Evolutionary conservation across 352 stramenopile species (phyloP).

Genomic region (Plasmopara muralis): DNA sequence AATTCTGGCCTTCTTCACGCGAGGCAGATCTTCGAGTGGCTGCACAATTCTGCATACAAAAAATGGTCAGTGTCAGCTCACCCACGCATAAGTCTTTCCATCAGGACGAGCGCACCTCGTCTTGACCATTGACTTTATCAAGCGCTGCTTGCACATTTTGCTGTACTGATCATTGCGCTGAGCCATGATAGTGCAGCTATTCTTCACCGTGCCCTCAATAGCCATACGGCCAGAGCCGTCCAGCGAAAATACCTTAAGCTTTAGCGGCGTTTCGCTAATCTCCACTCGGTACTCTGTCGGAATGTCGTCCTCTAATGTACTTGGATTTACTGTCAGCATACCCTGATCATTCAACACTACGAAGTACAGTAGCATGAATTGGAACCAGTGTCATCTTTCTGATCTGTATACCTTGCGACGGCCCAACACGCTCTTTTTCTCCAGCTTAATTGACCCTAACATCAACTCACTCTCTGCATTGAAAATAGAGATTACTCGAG

Average conservation of each 20-base stretch:
- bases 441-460: slow-evolving; percentile 78
- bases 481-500: background rate
- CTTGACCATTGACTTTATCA: slow-evolving; percentile 86
- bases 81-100: background rate
- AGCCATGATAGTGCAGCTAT: slow-evolving; percentile 81
- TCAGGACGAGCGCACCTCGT: slow-evolving; percentile 29
- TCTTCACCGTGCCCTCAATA: slow-evolving; percentile 81
- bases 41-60: slow-evolving; percentile 52
- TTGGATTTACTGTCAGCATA: slow-evolving; percentile 68
- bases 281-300: slow-evolving; percentile 78
- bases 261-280: slow-evolving; percentile 67
- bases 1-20: slow-evolving; percentile 73
- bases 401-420: slow-evolving; percentile 50
- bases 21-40: slow-evolving; percentile 60
- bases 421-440: slow-evolving; percentile 62
- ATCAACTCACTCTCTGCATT: slow-evolving; percentile 73
- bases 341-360: slow-evolving; percentile 31
- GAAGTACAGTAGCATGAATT: background rate
- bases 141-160: slow-evolving; percentile 73
- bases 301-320: slow-evolving; percentile 67
- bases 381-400: background rate
- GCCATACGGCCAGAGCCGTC: slow-evolving; percentile 83
- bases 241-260: slow-evolving; percentile 81
- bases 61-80: background rate
- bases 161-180: slow-evolving; percentile 82